Evolutionary conservation across 306 rosid species (phyloP), one percentile per base, ranked within the genome.

Genomic region (Lathyrus oleraceus): DNA sequence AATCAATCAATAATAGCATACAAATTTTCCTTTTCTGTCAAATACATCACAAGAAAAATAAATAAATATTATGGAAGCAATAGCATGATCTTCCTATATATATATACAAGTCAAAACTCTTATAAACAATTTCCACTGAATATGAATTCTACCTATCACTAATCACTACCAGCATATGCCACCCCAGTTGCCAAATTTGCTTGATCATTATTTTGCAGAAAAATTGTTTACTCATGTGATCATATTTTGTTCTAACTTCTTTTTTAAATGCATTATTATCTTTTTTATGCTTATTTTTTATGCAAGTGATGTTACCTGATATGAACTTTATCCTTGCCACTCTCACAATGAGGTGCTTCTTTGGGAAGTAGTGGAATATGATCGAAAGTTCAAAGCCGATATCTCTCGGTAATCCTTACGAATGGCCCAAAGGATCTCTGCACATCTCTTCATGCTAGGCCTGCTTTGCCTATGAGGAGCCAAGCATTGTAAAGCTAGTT

Each of bases 381-480:
- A 90, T 78, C 78, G 82, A 39, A 85, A 74, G 66, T 87, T 86
- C 13, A 85, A 54, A 76, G 81, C 86, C 59, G 85, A 57, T 21
- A 80, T 32, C 74, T 87, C 96, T 69, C 87, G 80, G 72, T 83
- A 80, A 66, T 91, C 96, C 84, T 89, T 95, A 59, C 99, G 95
- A 76, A 95, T 95, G 44, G 88, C 45, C 97, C 99, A 95, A 35
- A 95, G 95, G 63, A 95, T 74, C 90, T 95, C 97, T 0, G 88
- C 97, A 64, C 99, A 91, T 65, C 76, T 87, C 82, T 86, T 87
- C 99, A 95, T 95, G 77, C 47, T 81, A 45, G 97, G 97, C 61
- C 99, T 84, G 72, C n/a, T 85, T 74, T 95, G 97, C 85, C 97
- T 86, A 2, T 81, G 86, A 10, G 92, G 97, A 28, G 97, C 97